phyloP scores from a whole-genome alignment of 2,329 filamentous ascomycete genomes.

The Fusarium udum region DNA sequence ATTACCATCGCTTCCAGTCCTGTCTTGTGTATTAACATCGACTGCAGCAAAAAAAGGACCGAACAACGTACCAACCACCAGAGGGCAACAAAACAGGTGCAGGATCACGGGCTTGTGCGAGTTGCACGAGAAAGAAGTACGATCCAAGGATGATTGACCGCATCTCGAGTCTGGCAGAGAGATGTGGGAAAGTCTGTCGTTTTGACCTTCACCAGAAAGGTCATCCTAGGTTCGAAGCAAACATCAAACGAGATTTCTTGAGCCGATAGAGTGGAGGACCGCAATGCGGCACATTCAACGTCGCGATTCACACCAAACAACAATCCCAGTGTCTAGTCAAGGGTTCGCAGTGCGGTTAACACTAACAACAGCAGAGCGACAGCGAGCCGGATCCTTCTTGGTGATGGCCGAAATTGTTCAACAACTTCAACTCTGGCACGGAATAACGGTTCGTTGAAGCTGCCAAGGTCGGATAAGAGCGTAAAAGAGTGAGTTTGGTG shows the following conservation, averaged over 20 bases:
- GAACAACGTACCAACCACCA: slow-evolving; percentile 33
- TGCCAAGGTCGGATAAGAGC: not conserved
- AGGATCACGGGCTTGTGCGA: slow-evolving; percentile 31
- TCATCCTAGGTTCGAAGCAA: not conserved
- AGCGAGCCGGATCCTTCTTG: not conserved
- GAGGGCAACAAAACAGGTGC: slow-evolving; percentile 35
- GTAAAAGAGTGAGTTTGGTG: not conserved
- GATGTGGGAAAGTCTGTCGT: not conserved
- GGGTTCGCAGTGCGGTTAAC: not conserved
- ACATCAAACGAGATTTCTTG: slow-evolving; percentile 10
- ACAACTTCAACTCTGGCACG: not conserved
- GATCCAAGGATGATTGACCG: slow-evolving; percentile 25
- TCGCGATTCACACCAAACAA: slow-evolving; percentile 3
- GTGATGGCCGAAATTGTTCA: not conserved
- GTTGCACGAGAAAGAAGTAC: slow-evolving; percentile 21
- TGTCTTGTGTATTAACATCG: slow-evolving; percentile 43
- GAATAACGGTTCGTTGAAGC: not conserved
- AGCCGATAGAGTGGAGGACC: slow-evolving; percentile 4
- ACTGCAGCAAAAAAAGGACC: not conserved
- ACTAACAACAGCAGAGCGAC: not conserved
- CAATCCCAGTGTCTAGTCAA: not conserved
- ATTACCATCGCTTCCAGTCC: slow-evolving; percentile 72
- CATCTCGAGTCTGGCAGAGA: slow-evolving; percentile 21
- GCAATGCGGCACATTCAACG: slow-evolving; percentile 10
- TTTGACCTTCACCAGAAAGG: not conserved